phyloP scores from a whole-genome alignment of 805 yeast species.

The Yarrowia divulgata region DNA sequence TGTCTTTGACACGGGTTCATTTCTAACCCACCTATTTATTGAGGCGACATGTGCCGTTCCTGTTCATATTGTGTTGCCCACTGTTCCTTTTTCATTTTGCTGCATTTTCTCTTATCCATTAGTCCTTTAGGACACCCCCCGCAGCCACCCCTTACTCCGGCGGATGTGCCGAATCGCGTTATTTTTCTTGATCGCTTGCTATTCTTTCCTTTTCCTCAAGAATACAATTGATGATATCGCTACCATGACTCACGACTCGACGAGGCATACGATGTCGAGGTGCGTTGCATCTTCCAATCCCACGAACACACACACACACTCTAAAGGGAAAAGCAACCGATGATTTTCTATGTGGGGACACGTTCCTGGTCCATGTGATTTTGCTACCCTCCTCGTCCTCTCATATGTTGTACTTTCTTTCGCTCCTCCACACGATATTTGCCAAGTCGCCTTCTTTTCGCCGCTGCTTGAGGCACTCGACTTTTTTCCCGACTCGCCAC shows the following conservation, averaged over 20 bases:
- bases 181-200: slow-evolving; percentile 36
- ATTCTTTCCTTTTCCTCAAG: slow-evolving; percentile 32
- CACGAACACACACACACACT: slow-evolving; percentile 6
- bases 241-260: slow-evolving; percentile 27
- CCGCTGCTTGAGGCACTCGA: not conserved
- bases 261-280: slow-evolving; percentile 15
- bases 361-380: slow-evolving; percentile 13
- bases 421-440: not conserved
- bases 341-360: not conserved
- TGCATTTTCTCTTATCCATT: slow-evolving; percentile 1
- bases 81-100: slow-evolving; percentile 19
- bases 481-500: not conserved
- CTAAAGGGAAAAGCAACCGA: not conserved
- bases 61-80: slow-evolving; percentile 13
- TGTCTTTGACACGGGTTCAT: slow-evolving; percentile 1
- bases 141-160: slow-evolving; percentile 5
- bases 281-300: slow-evolving; percentile 12
- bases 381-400: slow-evolving; percentile 15
- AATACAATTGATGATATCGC: slow-evolving; percentile 37
- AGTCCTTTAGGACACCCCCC: slow-evolving; percentile 29
- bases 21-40: slow-evolving; percentile 21
- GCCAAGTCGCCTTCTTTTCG: not conserved
- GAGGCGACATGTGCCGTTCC: slow-evolving; percentile 36
- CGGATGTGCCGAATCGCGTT: slow-evolving; percentile 30
- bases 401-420: slow-evolving; percentile 10